Evolutionary conservation across 805 yeast species (phyloP).

Genomic region (Starmerella stellata): DNA sequence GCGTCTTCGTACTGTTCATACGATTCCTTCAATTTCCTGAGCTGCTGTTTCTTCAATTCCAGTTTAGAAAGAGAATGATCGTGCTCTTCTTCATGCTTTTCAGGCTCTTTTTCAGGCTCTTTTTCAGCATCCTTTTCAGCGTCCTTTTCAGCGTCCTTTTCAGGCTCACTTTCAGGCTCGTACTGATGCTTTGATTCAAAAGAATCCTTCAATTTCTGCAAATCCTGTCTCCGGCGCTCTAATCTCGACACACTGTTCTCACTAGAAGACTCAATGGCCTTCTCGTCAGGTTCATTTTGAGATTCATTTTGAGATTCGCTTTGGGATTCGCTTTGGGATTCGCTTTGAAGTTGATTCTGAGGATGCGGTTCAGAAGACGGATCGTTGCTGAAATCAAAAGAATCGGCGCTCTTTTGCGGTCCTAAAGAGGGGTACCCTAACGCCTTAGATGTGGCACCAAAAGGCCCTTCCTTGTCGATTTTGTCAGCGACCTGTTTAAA

Average conservation of each 20-base stretch:
- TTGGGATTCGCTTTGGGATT: too few relatives aligned
- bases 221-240: background rate
- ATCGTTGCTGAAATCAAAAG: background rate
- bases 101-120: background rate
- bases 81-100: background rate
- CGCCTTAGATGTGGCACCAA: conserved; percentile 7
- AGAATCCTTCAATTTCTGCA: background rate
- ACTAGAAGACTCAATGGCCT: too few relatives aligned
- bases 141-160: background rate
- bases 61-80: too few relatives aligned
- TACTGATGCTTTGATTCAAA: background rate
- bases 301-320: too few relatives aligned
- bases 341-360: too few relatives aligned
- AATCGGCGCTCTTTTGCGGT: background rate
- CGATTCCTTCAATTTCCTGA: background rate
- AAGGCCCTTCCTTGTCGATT: conserved; percentile 12
- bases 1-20: background rate
- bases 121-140: too few relatives aligned
- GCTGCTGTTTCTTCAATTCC: background rate
- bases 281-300: too few relatives aligned
- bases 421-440: conserved; percentile 1
- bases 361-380: too few relatives aligned
- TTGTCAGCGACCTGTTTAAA: conserved; percentile 3
- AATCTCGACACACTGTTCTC: background rate
- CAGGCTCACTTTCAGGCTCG: background rate